phyloP scores from a whole-genome alignment of 768 basidiomycete species.

The Dioszegia crocea region DNA sequence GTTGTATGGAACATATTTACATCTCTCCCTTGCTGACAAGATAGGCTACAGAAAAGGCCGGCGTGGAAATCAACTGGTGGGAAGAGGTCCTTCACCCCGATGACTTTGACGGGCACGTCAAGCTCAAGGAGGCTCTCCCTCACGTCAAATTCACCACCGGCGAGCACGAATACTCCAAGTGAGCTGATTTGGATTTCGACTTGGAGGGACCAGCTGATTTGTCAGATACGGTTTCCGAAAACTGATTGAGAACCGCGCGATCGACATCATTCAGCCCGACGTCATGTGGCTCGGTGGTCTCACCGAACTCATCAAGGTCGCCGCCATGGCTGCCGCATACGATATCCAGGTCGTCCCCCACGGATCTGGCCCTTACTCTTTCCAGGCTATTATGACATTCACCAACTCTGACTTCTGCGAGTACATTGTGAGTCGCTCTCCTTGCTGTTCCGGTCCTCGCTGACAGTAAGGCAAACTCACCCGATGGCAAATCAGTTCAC shows the following conservation, averaged over 20 bases:
- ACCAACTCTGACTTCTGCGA: slow-evolving; percentile 50
- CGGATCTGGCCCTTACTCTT: slow-evolving; percentile 55
- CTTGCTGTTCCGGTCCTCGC: slow-evolving; percentile 12
- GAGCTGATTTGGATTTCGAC: not conserved
- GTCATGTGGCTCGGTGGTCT: slow-evolving; percentile 51
- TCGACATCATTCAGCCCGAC: slow-evolving; percentile 52
- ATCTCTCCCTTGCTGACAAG: slow-evolving; percentile 1
- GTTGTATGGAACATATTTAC: not conserved
- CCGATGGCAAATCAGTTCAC: slow-evolving; percentile 52
- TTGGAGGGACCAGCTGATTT: not conserved
- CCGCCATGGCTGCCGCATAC: slow-evolving; percentile 52
- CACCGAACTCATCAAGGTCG: slow-evolving; percentile 51
- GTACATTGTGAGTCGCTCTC: slow-evolving; percentile 29
- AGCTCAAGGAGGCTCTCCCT: slow-evolving; percentile 49
- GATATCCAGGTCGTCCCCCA: slow-evolving; percentile 56
- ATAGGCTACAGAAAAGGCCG: slow-evolving; percentile 39
- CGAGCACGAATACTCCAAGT: slow-evolving; percentile 52
- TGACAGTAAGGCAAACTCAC: slow-evolving; percentile 48
- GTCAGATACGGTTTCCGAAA: slow-evolving; percentile 48
- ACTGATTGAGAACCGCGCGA: slow-evolving; percentile 50
- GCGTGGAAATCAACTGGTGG: slow-evolving; percentile 53
- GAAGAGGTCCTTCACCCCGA: slow-evolving; percentile 52
- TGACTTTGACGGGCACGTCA: slow-evolving; percentile 50
- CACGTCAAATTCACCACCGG: slow-evolving; percentile 52
- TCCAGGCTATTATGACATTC: slow-evolving; percentile 55